Evolutionary conservation across 2,329 filamentous ascomycete genomes (phyloP).

Genomic region (Blastomyces parvus): DNA sequence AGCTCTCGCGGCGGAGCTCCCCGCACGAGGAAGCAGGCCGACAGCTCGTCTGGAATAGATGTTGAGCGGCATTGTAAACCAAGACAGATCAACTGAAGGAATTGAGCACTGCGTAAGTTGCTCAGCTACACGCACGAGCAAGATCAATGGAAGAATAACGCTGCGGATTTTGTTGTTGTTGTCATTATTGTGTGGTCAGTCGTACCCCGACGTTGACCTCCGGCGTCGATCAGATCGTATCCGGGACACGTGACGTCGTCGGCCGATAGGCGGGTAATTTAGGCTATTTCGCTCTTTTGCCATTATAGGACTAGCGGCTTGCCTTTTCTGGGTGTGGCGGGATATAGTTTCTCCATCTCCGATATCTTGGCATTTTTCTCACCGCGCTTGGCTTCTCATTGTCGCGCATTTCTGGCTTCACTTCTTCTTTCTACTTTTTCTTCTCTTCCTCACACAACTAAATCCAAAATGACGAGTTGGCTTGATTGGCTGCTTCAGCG

Average conservation of each 20-base stretch:
- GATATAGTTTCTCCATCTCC: background rate
- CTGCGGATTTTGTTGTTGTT: background rate
- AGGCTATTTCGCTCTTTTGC: background rate
- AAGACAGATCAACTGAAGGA: background rate
- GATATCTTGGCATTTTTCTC: background rate
- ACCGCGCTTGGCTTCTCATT: background rate
- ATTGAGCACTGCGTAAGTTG: background rate
- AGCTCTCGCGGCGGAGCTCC: constrained; percentile 24
- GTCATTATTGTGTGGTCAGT: background rate
- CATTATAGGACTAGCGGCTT: background rate
- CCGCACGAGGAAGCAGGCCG: constrained; percentile 26
- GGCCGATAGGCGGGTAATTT: background rate
- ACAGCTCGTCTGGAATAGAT: constrained; percentile 29
- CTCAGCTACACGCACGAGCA: background rate
- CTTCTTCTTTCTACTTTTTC: constrained; percentile 28
- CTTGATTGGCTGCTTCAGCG: constrained; percentile 46
- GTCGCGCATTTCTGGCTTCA: too few species aligned
- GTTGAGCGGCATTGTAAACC: constrained; percentile 27
- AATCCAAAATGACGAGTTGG: constrained; percentile 66
- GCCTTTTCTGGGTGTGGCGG: background rate
- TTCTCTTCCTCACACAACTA: constrained; percentile 60
- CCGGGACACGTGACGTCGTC: background rate
- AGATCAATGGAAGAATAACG: background rate
- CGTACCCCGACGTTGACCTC: background rate
- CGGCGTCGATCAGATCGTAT: background rate